Percentiles rank a stretch among this genome's conserved stretches.
These are phyloP conservation scores for Phytophthora sp. DNA, from an alignment of 352 stramenopile genomes.

Conservation along the genomic window DNA sequence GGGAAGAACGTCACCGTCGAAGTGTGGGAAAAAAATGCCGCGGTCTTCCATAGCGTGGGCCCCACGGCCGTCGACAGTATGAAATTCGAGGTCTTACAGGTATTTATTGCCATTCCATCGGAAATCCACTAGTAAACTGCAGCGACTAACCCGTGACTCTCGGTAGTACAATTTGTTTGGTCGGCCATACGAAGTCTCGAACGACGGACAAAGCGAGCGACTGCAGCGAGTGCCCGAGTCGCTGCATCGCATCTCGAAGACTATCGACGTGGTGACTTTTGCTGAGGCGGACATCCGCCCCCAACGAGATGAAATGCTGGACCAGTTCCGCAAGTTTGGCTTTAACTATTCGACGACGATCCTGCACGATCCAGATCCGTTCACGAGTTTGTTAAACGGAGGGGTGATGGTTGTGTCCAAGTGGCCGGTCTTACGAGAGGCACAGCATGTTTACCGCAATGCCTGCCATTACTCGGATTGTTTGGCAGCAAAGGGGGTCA, in stretches of 20 bases:
- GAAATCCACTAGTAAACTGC: not conserved
- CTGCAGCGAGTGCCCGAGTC: slow-evolving; percentile 66
- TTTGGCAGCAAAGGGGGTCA: slow-evolving; percentile 83
- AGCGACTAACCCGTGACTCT: not conserved
- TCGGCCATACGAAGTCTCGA: slow-evolving; percentile 68
- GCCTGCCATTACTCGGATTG: slow-evolving; percentile 88
- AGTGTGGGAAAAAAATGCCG: slow-evolving; percentile 2
- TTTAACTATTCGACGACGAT: slow-evolving; percentile 74
- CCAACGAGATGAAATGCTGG: slow-evolving; percentile 67
- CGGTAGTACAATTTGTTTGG: slow-evolving; percentile 86
- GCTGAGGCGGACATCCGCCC: slow-evolving; percentile 62
- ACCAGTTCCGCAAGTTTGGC: slow-evolving; percentile 55
- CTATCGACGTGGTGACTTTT: slow-evolving; percentile 83
- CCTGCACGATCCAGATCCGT: slow-evolving; percentile 78
- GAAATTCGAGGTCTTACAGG: slow-evolving; percentile 68
- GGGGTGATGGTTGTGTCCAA: slow-evolving; percentile 84
- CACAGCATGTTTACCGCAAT: slow-evolving; percentile 77
- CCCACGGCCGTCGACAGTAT: slow-evolving; percentile 24
- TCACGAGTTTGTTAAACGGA: slow-evolving; percentile 83
- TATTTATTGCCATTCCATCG: slow-evolving; percentile 16
- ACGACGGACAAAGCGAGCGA: slow-evolving; percentile 72
- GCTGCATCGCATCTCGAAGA: slow-evolving; percentile 43
- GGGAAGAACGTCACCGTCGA: slow-evolving; percentile 5
- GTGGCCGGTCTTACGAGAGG: slow-evolving; percentile 80
- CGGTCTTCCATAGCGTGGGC: slow-evolving; percentile 5